Percentiles rank a stretch among this genome's conserved stretches.
Evolutionary conservation across 805 yeast species (phyloP).

Genomic region (Nakazawaea ambrosiae): DNA sequence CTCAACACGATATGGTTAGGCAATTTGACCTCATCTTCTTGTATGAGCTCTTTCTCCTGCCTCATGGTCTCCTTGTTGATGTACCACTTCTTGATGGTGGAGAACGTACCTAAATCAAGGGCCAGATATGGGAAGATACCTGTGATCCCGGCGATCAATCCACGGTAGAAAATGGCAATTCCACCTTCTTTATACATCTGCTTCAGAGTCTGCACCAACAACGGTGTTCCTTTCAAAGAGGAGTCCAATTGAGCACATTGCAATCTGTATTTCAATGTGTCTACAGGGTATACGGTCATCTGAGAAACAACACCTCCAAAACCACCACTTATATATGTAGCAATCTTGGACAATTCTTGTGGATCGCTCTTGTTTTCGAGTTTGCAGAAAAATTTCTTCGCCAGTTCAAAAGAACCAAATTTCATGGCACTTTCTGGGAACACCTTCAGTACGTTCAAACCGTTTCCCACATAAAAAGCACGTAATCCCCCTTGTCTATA

Average conservation of each 20-base stretch:
- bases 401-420: slow-evolving; percentile 89
- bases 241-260: slow-evolving; percentile 85
- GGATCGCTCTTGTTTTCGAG: slow-evolving; percentile 73
- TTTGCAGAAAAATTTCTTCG: slow-evolving; percentile 64
- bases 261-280: slow-evolving; percentile 85
- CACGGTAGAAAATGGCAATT: slow-evolving; percentile 70
- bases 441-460: slow-evolving; percentile 85
- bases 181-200: slow-evolving; percentile 83
- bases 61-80: slow-evolving; percentile 53
- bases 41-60: slow-evolving; percentile 7
- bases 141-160: slow-evolving; percentile 82
- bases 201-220: slow-evolving; percentile 61
- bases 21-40: slow-evolving; percentile 58
- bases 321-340: slow-evolving; percentile 93
- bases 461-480: slow-evolving; percentile 93
- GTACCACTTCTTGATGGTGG: slow-evolving; percentile 76
- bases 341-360: slow-evolving; percentile 58
- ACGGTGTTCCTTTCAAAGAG: slow-evolving; percentile 48
- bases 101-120: slow-evolving; percentile 87
- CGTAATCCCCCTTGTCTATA: slow-evolving; percentile 85
- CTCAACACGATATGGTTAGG: slow-evolving; percentile 78
- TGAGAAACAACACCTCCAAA: slow-evolving; percentile 93
- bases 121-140: slow-evolving; percentile 99
- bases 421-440: slow-evolving; percentile 97
- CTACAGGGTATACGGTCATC: slow-evolving; percentile 89